Evolutionary conservation across 2,329 filamentous ascomycete genomes (phyloP), one percentile per base, ranked within the genome.

Genomic region (Stachybotrys chartarum): DNA sequence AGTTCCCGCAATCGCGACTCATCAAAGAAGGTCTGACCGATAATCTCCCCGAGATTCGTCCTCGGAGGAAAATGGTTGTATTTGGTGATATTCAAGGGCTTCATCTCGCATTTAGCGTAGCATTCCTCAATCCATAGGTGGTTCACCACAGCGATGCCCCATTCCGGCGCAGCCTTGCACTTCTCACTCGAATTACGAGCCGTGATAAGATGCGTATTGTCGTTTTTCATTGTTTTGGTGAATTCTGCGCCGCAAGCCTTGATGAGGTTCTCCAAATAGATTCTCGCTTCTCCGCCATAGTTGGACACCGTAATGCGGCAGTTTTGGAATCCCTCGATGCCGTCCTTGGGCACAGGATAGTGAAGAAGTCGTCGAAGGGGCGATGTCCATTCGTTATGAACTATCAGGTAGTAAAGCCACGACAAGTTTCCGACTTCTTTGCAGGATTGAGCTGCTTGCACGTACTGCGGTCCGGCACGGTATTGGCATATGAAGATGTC

Each of bases 111-210:
- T 68, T 88, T 91, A 1, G 93, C 91, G 67, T 97, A 99, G 71
- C 91, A 95, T 67, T 99, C 94, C 70, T 99, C 94, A 50, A 99
- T 81, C 94, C 94, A 99, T 1, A 99, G 79, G 68, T 99, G 94
- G 69, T 97, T 99, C 63, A 96, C 78, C 63, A 96, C 87, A 55
- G 91, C 77, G 54, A 97, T 86, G 54, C 88, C 87, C 94, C 94
- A 99, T 72, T 97, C 94, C 58, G 84, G 83, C 0, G 94, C 94
- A 1, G 94, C 94, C 44, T 88, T 86, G 69, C 90, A 97, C 72
- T 99, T 99, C 67, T 97, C 94, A 66, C 93, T 95, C 55, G 85
- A 84, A 56, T 87, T 85, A 63, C 96, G 88, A 5, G 94, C 94
- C 0, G 93, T 96, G 64, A 99, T 87, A 1, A 99, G 82, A 72